These are phyloP conservation scores for Trichoderma semiorbis DNA, from an alignment of 2,329 filamentous ascomycete species.

Conservation along the genomic window DNA sequence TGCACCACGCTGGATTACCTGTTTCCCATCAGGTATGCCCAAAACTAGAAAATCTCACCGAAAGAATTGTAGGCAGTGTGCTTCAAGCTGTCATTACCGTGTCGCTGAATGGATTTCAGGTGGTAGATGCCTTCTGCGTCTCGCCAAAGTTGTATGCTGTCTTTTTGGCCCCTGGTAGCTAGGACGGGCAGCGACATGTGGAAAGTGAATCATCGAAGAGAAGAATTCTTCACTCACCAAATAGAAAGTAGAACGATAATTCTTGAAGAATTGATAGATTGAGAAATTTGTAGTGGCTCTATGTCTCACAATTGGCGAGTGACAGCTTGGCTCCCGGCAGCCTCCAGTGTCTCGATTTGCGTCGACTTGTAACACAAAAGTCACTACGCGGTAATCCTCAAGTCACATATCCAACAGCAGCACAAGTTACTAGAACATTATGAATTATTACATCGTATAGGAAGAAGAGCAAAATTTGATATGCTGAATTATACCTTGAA, in stretches of 20 bases:
- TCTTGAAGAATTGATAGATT: not conserved
- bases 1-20: not conserved
- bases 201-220: not conserved
- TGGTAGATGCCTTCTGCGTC: not conserved
- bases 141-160: not conserved
- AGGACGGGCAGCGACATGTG: not conserved
- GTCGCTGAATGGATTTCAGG: not conserved
- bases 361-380: not conserved
- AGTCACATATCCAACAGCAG: not conserved
- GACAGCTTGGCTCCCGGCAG: not conserved
- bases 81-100: not conserved
- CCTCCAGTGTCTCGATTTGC: not conserved
- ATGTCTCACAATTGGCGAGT: not conserved
- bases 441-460: not conserved
- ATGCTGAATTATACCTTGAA: not conserved
- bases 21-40: not conserved
- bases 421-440: not conserved
- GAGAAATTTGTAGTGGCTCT: not conserved
- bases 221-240: not conserved
- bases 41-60: not conserved
- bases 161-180: not conserved
- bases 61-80: not conserved
- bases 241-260: not conserved
- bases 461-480: not conserved
- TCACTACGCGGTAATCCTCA: not conserved